A percentile compares a stretch with the other conserved stretches of the same genome.
These are phyloP conservation scores for Hypoxylon cercidicola DNA, from an alignment of 495 filamentous ascomycete genomes.

Conservation along the genomic window DNA sequence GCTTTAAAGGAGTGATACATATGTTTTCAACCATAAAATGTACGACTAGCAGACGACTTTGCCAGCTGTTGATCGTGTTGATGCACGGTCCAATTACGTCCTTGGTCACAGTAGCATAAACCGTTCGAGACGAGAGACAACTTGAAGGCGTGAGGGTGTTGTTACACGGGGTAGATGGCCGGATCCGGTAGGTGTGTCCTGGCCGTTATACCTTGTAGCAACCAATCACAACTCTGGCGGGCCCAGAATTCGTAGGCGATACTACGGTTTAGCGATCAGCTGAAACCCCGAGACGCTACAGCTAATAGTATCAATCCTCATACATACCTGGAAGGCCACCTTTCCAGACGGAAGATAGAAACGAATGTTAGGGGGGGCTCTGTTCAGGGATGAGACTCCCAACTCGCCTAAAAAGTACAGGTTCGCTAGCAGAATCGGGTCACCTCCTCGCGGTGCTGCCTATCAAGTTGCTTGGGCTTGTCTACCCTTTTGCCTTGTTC, in stretches of 20 bases:
- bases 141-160: constrained; percentile 6
- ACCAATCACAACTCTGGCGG: neutral
- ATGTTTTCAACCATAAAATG: constrained; percentile 5
- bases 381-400: constrained; percentile 11
- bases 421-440: constrained; percentile 15
- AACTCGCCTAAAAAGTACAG: constrained; percentile 1
- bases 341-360: neutral
- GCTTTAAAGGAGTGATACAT: constrained; percentile 22
- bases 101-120: constrained; percentile 30
- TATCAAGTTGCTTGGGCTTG: constrained; percentile 10
- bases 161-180: constrained; percentile 28
- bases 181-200: constrained; percentile 26
- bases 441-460: constrained; percentile 6
- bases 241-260: neutral
- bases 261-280: constrained; percentile 5
- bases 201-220: neutral
- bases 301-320: constrained; percentile 5
- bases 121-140: constrained; percentile 18
- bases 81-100: constrained; percentile 21
- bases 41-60: constrained; percentile 11
- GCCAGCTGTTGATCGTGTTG: neutral
- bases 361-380: constrained; percentile 6
- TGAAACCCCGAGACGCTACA: constrained; percentile 30
- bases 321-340: too few relatives aligned
- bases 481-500: neutral